Percentiles rank a stretch among this genome's conserved stretches.
Evolutionary conservation across 164 flowering plant species (phyloP).

Genomic region (Liquidambar formosana): DNA sequence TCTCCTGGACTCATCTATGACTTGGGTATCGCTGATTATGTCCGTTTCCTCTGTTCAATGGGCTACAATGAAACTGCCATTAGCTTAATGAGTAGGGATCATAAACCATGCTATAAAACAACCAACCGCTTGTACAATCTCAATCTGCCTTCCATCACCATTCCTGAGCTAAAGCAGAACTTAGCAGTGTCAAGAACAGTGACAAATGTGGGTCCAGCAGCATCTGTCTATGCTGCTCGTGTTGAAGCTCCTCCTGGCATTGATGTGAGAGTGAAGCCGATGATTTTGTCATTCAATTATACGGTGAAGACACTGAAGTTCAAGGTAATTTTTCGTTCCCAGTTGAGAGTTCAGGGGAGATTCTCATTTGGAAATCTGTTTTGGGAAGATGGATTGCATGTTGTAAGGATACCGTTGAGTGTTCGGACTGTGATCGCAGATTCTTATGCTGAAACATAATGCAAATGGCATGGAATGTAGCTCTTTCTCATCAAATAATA

Average conservation of each 20-base stretch:
- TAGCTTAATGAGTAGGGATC: constrained; percentile 23
- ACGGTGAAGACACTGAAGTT: constrained; percentile 35
- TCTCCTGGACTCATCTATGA: constrained; percentile 64
- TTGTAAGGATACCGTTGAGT: constrained; percentile 47
- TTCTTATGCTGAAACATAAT: constrained; percentile 26
- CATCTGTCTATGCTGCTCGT: constrained; percentile 38
- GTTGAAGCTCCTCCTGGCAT: constrained; percentile 51
- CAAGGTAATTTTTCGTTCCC: constrained; percentile 32
- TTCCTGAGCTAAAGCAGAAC: constrained; percentile 37
- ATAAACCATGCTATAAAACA: constrained; percentile 22
- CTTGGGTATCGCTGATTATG: constrained; percentile 36
- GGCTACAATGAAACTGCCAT: constrained; percentile 45
- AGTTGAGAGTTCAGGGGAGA: constrained; percentile 35
- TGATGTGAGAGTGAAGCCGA: constrained; percentile 42
- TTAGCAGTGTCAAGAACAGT: constrained; percentile 46
- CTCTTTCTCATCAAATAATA: not conserved
- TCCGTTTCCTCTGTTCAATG: constrained; percentile 49
- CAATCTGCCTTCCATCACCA: constrained; percentile 56
- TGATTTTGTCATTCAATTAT: constrained; percentile 43
- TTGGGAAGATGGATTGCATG: constrained; percentile 52
- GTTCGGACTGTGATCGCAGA: constrained; percentile 37
- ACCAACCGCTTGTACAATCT: constrained; percentile 25
- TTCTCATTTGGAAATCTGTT: constrained; percentile 54
- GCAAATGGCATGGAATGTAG: not conserved
- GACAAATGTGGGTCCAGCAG: constrained; percentile 55